Base-by-base conservation (phyloP, 2,329 filamentous ascomycete genomes). In the Ceratocystis diversiconidia region DNA sequence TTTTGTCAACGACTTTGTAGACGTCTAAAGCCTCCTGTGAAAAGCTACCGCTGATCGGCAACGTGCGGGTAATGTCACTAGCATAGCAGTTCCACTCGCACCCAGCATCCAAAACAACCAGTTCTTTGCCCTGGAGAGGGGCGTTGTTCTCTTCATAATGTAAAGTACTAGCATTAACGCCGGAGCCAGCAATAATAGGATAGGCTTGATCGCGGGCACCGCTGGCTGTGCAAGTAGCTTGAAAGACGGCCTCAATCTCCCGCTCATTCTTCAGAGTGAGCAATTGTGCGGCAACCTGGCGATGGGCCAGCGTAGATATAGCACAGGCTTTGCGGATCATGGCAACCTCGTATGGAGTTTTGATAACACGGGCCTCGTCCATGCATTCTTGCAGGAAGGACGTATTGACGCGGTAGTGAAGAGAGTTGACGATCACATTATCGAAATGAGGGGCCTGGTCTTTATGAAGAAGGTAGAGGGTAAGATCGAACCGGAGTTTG, bases 131-230 rank as follows among this genome's bases (percentile, higher is more conserved):
- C 2, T 77, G 76, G 19, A 97, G 81, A 1, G 85, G 76, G 70
- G 88, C 82, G 71, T 95, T 81, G 73, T 99, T 97, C 64, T 82
- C 83, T 55, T 83, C 82, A 74, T 99, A 99, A 75, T 99, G 94
- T 50, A 97, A 78, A 0, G 89, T 92, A 15, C 88, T 85, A 5
- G 88, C 91, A 72, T 94, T 94, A n/a, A 79, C 73, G 0, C 92
- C 92, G 1, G 88, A 85, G 1, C 89, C 92, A 59, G 89, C 90
- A 70, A 99, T 96, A n/a, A 91, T 83, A 60, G 86, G 84, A 73
- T 99, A 99, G 0, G 92, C 86, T 77, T 95, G 89, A 62, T 84
- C 79, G 69, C 87, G 88, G 2, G 89, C 87, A 68, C 88, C 88
- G 63, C 82, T 79, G 6, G 86, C 81, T 62, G 89, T 85, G 73